A percentile compares a stretch with the other conserved stretches of the same genome.
Conservation (phyloP, 768 basidiomycete genomes). For the Cystofilobasidium bisporidii region DNA sequence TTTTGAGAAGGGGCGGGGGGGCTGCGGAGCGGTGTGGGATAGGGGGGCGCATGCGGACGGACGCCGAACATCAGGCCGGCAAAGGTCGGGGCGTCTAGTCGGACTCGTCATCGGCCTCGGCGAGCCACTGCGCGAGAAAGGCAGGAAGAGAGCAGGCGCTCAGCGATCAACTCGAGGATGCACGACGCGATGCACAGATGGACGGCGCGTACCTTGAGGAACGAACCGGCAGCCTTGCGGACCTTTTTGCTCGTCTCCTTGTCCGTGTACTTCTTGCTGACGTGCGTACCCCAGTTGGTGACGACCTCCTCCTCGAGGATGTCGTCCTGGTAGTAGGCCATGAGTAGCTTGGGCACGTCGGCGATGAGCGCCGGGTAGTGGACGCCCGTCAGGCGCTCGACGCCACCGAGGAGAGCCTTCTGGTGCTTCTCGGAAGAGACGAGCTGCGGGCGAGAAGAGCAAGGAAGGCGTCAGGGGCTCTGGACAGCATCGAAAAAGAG, state of each 20-base stretch:
- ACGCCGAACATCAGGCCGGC: too few relatives aligned
- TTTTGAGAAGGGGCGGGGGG: too few relatives aligned
- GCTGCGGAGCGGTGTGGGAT: too few relatives aligned
- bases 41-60: too few relatives aligned
- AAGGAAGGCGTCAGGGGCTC: neutral
- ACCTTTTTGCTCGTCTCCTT: slow-evolving; percentile 93
- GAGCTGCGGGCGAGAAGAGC: slow-evolving; percentile 48
- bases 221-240: slow-evolving; percentile 80
- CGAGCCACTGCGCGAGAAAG: slow-evolving; percentile 20
- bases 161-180: neutral
- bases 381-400: slow-evolving; percentile 76
- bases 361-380: slow-evolving; percentile 55
- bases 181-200: neutral
- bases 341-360: slow-evolving; percentile 77
- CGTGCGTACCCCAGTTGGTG: slow-evolving; percentile 87
- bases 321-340: slow-evolving; percentile 86
- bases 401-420: slow-evolving; percentile 83
- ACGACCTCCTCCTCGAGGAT: slow-evolving; percentile 85
- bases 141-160: neutral
- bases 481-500: neutral
- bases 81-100: neutral
- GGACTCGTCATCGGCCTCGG: slow-evolving; percentile 22
- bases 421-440: slow-evolving; percentile 89
- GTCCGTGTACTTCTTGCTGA: slow-evolving; percentile 92
- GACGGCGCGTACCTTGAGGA: slow-evolving; percentile 60